phyloP scores from a whole-genome alignment of 176 grass and related monocot species.

The Musa acuminata region DNA sequence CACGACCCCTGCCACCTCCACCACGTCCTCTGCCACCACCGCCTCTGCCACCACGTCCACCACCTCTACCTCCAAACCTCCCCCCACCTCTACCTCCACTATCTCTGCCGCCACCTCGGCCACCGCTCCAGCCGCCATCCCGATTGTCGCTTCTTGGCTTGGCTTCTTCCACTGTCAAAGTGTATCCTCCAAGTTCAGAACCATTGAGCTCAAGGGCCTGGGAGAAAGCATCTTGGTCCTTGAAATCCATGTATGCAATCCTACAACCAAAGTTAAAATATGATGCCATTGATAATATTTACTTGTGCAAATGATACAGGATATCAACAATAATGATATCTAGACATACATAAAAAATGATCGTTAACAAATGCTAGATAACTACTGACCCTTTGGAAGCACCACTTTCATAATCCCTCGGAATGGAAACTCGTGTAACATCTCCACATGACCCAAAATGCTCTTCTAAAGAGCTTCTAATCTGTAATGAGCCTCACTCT shows the following conservation, averaged over 20 bases:
- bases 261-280: conserved; percentile 22
- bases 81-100: not conserved
- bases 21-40: conserved; percentile 22
- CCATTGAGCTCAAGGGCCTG: conserved; percentile 59
- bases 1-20: conserved; percentile 17
- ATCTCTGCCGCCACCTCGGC: not conserved
- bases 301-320: not conserved
- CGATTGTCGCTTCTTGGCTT: not conserved
- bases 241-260: conserved; percentile 79
- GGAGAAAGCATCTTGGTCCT: conserved; percentile 29
- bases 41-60: conserved; percentile 10
- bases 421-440: conserved; percentile 47
- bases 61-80: not conserved
- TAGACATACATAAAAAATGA: not conserved
- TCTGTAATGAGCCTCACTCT: conserved; percentile 29
- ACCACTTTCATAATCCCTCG: conserved; percentile 51
- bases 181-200: conserved; percentile 38
- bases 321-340: not conserved
- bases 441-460: conserved; percentile 68
- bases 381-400: conserved; percentile 58
- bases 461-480: conserved; percentile 45
- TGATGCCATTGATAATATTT: not conserved
- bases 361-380: not conserved
- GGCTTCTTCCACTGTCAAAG: conserved; percentile 4
- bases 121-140: not conserved